A percentile compares a stretch with the other conserved stretches of the same genome.
Conservation (phyloP, 345 rosid species). For the Adansonia digitata region DNA sequence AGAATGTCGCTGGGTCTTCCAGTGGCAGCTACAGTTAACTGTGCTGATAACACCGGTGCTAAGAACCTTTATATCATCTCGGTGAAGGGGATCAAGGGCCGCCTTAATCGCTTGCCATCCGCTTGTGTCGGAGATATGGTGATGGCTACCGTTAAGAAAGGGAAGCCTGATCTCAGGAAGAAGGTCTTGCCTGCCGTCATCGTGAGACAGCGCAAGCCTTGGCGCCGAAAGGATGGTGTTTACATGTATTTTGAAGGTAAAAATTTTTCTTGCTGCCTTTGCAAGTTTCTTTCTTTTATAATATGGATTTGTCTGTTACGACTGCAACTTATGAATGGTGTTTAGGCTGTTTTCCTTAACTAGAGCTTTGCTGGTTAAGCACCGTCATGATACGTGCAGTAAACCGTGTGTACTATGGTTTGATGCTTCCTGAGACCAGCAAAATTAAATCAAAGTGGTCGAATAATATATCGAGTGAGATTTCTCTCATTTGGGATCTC, state of each 20-base stretch:
- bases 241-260: conserved; percentile 90
- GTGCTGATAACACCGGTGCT: conserved; percentile 95
- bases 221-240: conserved; percentile 98
- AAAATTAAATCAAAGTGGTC: conserved; percentile 9
- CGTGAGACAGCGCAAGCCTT: conserved; percentile 91
- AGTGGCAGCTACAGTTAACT: conserved; percentile 96
- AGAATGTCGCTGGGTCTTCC: conserved; percentile 98
- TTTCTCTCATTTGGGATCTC: conserved; percentile 5
- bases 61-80: conserved; percentile 95
- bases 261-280: background rate
- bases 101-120: conserved; percentile 79
- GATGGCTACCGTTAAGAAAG: conserved; percentile 95
- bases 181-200: conserved; percentile 96
- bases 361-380: conserved; percentile 22
- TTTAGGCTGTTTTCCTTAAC: background rate
- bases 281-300: background rate
- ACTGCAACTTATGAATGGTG: background rate
- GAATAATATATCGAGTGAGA: conserved; percentile 23
- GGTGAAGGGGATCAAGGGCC: conserved; percentile 90
- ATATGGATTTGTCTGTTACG: background rate
- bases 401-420: conserved; percentile 6
- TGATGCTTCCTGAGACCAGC: conserved; percentile 26
- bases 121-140: conserved; percentile 98
- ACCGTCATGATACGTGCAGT: conserved; percentile 17
- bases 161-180: conserved; percentile 91